Evolutionary conservation across 2,329 filamentous ascomycete genomes (phyloP), one percentile per base, ranked within the genome.

Genomic region (Corniculantispora saksenae): DNA sequence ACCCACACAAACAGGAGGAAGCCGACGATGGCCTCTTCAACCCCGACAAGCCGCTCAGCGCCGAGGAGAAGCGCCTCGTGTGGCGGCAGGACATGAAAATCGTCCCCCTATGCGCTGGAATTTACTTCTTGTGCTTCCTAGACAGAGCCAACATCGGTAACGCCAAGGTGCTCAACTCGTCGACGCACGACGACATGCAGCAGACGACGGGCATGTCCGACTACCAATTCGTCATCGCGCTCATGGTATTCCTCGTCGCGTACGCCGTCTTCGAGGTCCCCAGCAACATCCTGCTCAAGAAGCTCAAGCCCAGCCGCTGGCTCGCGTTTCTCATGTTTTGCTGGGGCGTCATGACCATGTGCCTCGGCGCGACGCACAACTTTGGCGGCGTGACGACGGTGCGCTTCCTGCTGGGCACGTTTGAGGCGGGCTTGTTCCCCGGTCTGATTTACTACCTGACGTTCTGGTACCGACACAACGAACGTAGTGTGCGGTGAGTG

Each of bases 391-490:
- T 93, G n/a, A 83, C 90, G 1, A 89, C 82, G 8, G 87, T 89
- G 67, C 86, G 91, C 7, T 82, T 93, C 29, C 74, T 93, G 10
- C 81, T 93, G 0, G 91, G 91, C 5, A 80, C 86, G 6, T 85
- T 90, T 50, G 91, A 93, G 76, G 90, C 89, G 4, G 90, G 90
- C 0, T 77, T 92, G 1, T 92, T 92, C 67, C 88, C 88, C 0
- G 88, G 89, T 0, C 77, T 91, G 69, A 84, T 87, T 0, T 79
- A 87, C 75, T 92, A 91, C 69, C 79, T 93, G 56, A 92, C 90
- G 0, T 86, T 92, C 67, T 93, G 91, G 83, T 93, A 93, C 75
- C 87, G 84, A 53, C 86, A 87, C 69, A 83, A 86, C 21, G 90
- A 93, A 76, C 83, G 91, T 3, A 90, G 89, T 25, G 77, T 92